Base-by-base conservation (phyloP, 306 rosid species). In the Vachellia collinsii region DNA sequence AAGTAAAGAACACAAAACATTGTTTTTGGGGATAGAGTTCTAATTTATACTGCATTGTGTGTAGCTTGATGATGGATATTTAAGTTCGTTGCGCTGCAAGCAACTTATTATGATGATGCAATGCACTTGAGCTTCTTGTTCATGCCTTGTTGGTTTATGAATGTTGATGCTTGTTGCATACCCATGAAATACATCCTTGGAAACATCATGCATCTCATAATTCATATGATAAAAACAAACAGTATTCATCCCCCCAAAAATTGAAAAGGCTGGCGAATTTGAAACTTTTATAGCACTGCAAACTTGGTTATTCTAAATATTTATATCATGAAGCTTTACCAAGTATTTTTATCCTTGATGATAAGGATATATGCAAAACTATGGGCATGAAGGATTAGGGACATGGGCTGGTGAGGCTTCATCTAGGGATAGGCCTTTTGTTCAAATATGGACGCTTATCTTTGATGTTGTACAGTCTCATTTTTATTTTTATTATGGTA, bases 371-470 rank as follows among this genome's bases (percentile, higher is more conserved):
- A 22, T 11, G 20, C 23, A 75, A 54, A 58, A 41, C 64, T 51
- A 11, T 34, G 59, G 70, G 38, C 50, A 19, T 25, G 23, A 41
- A 16, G 17, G 41, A 42, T 79, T 69, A 48, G 76, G 83, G 56
- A 37, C 12, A 48, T 38, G 48, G 36, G 13, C 19, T 75, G 46
- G 53, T 50, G 74, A 13, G 74, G 36, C 70, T 19, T 76, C 8
- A 63, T 82, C 20, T 80, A n/a, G 43, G 22, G 47, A 42, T 59
- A 3, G 59, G 62, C 37, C 23, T 16, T 1, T 17, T 20, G 44
- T 70, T 85, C 62, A 63, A 78, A 75, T 63, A 67, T 11, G 20
- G 1, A 14, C 64, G 41, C 44, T 34, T 39, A 64, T 80, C 74
- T 6, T 77, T 12, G 8, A 6, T 76, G 25, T 51, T 14, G 34